Evolutionary conservation across 176 grass and related monocot genomes (phyloP).

Genomic region (Musa schizocarpa): DNA sequence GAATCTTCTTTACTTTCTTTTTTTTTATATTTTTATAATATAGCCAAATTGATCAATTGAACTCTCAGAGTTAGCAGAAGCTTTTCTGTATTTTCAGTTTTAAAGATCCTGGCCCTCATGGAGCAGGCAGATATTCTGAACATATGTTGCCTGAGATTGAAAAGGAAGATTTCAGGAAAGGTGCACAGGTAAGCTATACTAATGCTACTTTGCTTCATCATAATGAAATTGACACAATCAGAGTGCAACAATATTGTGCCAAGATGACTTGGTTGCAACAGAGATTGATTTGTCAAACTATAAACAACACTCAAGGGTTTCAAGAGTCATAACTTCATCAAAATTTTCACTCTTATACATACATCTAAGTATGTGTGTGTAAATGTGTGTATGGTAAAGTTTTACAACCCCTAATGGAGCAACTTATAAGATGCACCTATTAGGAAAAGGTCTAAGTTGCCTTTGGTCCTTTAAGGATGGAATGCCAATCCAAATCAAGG

Average conservation of each 20-base stretch:
- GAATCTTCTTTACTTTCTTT: background rate
- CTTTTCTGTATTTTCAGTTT: constrained; percentile 42
- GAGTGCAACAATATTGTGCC: too few relatives aligned
- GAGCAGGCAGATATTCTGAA: constrained; percentile 71
- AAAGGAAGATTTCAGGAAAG: constrained; percentile 83
- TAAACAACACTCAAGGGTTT: background rate
- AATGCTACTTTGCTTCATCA: constrained; percentile 13
- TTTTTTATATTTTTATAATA: background rate
- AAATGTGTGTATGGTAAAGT: too few relatives aligned
- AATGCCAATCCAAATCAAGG: background rate
- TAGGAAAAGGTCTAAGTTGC: background rate
- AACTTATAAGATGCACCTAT: too few relatives aligned
- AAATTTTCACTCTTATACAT: background rate
- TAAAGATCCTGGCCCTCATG: constrained; percentile 94
- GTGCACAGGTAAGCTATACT: constrained; percentile 63
- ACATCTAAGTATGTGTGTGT: too few relatives aligned
- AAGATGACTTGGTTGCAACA: too few relatives aligned
- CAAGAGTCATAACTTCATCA: background rate
- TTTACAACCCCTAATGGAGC: too few relatives aligned
- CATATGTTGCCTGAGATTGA: constrained; percentile 85
- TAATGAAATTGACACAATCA: constrained; percentile 4
- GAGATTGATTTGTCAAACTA: background rate
- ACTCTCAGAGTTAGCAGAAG: background rate
- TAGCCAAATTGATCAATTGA: background rate
- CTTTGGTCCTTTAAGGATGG: background rate